phyloP scores from a whole-genome alignment of 257 asterid species.

The Nicotiana undulata region DNA sequence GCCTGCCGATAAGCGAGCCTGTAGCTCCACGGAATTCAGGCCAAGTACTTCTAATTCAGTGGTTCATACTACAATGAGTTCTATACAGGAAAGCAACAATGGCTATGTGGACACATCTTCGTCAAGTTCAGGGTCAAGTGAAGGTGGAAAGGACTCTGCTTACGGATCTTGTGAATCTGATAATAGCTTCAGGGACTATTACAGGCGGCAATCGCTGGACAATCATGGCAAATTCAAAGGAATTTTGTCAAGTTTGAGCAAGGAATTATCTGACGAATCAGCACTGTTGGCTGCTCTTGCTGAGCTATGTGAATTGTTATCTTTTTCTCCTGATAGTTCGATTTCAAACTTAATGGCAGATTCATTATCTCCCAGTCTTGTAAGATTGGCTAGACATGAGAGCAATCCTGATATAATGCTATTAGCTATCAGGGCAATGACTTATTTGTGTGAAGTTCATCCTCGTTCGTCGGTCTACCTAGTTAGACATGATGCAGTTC shows the following conservation, averaged over 20 bases:
- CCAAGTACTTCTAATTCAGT: constrained; percentile 74
- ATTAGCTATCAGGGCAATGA: constrained; percentile 76
- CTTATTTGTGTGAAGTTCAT: constrained; percentile 86
- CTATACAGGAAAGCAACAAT: constrained; percentile 46
- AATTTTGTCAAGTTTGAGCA: constrained; percentile 52
- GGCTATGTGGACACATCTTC: constrained; percentile 77
- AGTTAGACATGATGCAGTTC: constrained; percentile 75
- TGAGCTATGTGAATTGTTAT: constrained; percentile 84
- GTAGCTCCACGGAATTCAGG: constrained; percentile 63
- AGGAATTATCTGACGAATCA: constrained; percentile 56
- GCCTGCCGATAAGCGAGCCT: constrained; percentile 93
- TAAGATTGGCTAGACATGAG: constrained; percentile 63
- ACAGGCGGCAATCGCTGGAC: constrained; percentile 38
- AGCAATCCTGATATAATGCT: constrained; percentile 74
- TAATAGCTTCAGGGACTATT: constrained; percentile 48
- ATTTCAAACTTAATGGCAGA: constrained; percentile 73
- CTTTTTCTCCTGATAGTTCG: constrained; percentile 72
- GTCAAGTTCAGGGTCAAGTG: constrained; percentile 72
- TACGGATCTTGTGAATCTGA: constrained; percentile 81
- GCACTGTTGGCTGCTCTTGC: constrained; percentile 71
- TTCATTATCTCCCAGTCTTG: constrained; percentile 69
- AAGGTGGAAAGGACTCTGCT: constrained; percentile 65
- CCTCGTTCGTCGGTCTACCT: constrained; percentile 65
- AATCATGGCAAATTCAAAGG: constrained; percentile 58
- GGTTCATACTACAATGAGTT: constrained; percentile 37